phyloP scores from a whole-genome alignment of 73 alveolate genomes.

The Paramecium octaurelia region DNA sequence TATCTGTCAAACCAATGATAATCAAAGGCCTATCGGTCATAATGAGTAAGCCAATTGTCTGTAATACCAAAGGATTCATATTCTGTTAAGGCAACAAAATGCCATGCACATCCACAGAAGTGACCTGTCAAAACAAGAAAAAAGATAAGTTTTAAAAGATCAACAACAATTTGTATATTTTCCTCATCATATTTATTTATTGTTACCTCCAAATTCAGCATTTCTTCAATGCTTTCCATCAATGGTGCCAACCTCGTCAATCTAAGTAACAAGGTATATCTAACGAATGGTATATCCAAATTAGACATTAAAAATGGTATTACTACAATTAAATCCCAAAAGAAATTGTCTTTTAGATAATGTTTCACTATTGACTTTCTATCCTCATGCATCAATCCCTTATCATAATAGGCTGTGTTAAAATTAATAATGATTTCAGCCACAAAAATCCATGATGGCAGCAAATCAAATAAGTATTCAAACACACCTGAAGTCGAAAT shows the following conservation, averaged over 20 bases:
- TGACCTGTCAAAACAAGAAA: slow-evolving; percentile 39
- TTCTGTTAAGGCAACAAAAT: slow-evolving; percentile 50
- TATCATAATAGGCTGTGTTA: slow-evolving; percentile 69
- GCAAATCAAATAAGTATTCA: slow-evolving; percentile 3
- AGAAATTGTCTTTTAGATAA: slow-evolving; percentile 63
- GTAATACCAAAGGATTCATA: neutral
- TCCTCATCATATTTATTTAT: slow-evolving; percentile 40
- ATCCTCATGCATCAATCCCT: slow-evolving; percentile 64
- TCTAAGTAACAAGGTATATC: slow-evolving; percentile 67
- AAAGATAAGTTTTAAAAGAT: slow-evolving; percentile 48
- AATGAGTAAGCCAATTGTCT: slow-evolving; percentile 48
- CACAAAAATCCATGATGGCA: slow-evolving; percentile 52
- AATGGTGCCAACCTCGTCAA: slow-evolving; percentile 61
- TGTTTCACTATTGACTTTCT: slow-evolving; percentile 59
- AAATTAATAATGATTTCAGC: slow-evolving; percentile 64
- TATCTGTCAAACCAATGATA: slow-evolving; percentile 62
- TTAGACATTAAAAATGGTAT: slow-evolving; percentile 59
- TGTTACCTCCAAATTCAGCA: slow-evolving; percentile 45
- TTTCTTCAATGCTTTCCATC: slow-evolving; percentile 54
- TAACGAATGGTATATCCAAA: slow-evolving; percentile 54
- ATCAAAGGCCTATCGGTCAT: slow-evolving; percentile 51
- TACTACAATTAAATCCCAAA: slow-evolving; percentile 63
- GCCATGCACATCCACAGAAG: slow-evolving; percentile 64
- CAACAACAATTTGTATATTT: slow-evolving; percentile 64
- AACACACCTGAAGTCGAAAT: neutral